Percentiles rank a stretch among this genome's conserved stretches.
These are phyloP conservation scores for Celoporthe dispersa DNA, from an alignment of 2,329 filamentous ascomycete genomes.

Conservation along the genomic window DNA sequence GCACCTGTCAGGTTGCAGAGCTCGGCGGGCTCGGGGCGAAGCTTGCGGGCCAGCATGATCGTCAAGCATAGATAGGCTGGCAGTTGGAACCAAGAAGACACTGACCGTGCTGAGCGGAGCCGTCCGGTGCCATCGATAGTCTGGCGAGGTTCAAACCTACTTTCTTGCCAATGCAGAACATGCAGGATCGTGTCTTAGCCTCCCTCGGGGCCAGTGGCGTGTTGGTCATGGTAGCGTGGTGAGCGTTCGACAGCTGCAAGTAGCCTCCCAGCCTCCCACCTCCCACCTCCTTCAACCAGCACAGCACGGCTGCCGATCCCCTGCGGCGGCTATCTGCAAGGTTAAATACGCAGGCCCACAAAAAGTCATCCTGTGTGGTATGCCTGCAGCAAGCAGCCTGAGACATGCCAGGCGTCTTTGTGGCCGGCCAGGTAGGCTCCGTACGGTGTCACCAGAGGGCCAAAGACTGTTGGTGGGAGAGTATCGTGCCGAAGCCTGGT, in stretches of 20 bases:
- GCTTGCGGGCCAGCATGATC: background rate
- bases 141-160: background rate
- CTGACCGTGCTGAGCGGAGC: background rate
- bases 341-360: slow-evolving; percentile 1
- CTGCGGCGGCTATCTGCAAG: slow-evolving; percentile 3
- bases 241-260: background rate
- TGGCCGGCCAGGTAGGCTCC: slow-evolving; percentile 11
- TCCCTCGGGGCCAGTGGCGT: background rate
- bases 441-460: slow-evolving; percentile 19
- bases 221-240: background rate
- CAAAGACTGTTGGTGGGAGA: slow-evolving; percentile 10
- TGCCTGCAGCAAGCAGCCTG: slow-evolving; percentile 15
- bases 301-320: background rate
- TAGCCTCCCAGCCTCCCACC: too few species aligned
- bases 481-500: slow-evolving; percentile 16
- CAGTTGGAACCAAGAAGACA: too few species aligned
- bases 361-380: slow-evolving; percentile 12
- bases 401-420: slow-evolving; percentile 25
- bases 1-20: background rate
- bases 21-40: background rate
- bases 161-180: background rate
- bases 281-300: background rate
- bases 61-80: background rate
- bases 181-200: background rate
- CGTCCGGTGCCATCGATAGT: background rate